These are phyloP conservation scores for Trypanosoma cruzi DNA, from an alignment of 208 protist species.

Conservation along the genomic window DNA sequence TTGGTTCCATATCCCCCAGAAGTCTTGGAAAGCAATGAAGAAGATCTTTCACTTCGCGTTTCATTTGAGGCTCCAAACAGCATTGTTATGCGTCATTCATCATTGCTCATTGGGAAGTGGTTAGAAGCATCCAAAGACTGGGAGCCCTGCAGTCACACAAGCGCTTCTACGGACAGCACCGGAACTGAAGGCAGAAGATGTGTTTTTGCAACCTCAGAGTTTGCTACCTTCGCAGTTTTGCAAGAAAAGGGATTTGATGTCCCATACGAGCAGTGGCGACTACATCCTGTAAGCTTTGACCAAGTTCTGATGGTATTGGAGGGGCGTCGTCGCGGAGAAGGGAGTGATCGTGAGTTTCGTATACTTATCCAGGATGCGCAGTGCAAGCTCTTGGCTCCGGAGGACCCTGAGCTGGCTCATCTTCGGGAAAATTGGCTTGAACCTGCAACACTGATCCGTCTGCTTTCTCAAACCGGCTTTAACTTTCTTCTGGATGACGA, in stretches of 20 bases:
- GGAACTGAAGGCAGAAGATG: constrained; percentile 36
- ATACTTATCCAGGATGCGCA: constrained; percentile 77
- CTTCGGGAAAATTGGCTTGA: constrained; percentile 70
- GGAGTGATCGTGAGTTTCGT: constrained; percentile 85
- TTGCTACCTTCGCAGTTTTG: constrained; percentile 87
- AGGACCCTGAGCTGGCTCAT: constrained; percentile 69
- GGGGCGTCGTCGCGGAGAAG: constrained; percentile 72
- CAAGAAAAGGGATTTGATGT: constrained; percentile 92
- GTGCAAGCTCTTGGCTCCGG: constrained; percentile 81
- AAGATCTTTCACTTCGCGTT: constrained; percentile 78
- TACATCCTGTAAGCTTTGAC: constrained; percentile 73
- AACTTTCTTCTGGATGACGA: constrained; percentile 85
- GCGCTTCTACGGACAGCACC: constrained; percentile 36
- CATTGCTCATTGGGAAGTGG: constrained; percentile 90
- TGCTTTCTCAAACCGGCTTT: constrained; percentile 82
- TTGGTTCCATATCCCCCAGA: constrained; percentile 80
- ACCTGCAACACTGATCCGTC: constrained; percentile 79
- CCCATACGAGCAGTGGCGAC: constrained; percentile 85
- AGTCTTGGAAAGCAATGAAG: constrained; percentile 45
- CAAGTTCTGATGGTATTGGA: constrained; percentile 79
- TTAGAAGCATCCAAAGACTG: constrained; percentile 57
- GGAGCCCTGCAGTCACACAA: constrained; percentile 85
- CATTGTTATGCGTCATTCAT: constrained; percentile 81
- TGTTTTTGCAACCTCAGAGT: constrained; percentile 73
- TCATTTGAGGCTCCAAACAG: constrained; percentile 84